Evolutionary conservation across 768 basidiomycete genomes (phyloP).

Genomic region (Neoboletus subvelutipes): DNA sequence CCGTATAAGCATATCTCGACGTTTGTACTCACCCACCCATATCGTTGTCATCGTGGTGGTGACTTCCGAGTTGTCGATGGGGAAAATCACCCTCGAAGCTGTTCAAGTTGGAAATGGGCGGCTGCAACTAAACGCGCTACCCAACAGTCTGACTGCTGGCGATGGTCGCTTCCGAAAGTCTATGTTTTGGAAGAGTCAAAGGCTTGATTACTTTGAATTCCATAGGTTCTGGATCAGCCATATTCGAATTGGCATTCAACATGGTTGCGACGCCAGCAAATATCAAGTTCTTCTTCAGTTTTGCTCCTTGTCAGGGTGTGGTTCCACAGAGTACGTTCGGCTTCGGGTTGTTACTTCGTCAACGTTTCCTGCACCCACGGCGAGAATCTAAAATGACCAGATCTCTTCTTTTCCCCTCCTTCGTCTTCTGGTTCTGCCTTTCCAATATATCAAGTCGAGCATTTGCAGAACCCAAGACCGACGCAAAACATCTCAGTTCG

Average conservation of each 20-base stretch:
- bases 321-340: neutral
- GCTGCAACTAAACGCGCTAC: neutral
- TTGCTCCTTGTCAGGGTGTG: neutral
- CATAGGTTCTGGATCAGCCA: neutral
- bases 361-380: neutral
- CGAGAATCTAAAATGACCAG: slow-evolving; percentile 11
- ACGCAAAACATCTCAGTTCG: slow-evolving; percentile 2
- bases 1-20: too few species aligned
- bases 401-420: slow-evolving; percentile 4
- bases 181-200: neutral
- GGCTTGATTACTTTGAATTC: slow-evolving; percentile 15
- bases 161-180: neutral
- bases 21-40: too few species aligned
- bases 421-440: slow-evolving; percentile 15
- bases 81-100: too few species aligned
- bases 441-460: neutral
- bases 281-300: neutral
- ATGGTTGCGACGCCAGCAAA: neutral
- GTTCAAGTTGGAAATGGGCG: too few species aligned
- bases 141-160: neutral
- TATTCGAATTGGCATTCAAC: slow-evolving; percentile 2
- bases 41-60: too few species aligned
- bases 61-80: too few species aligned
- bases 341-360: neutral
- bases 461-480: neutral